phyloP scores from a whole-genome alignment of 495 filamentous ascomycete species.

The Pseudotulostoma volvatum region DNA sequence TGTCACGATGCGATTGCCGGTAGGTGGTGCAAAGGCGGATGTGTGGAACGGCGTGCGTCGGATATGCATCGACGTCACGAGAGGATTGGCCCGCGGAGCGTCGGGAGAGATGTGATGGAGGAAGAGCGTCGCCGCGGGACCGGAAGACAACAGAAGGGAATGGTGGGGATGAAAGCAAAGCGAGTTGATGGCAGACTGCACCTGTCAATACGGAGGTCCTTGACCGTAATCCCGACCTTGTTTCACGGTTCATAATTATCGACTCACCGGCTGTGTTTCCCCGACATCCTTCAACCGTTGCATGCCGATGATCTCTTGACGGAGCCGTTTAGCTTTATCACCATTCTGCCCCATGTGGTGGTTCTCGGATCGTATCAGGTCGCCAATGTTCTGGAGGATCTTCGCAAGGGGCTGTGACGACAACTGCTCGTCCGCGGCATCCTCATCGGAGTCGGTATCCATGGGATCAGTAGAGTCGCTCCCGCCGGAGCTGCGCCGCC shows the following conservation, averaged over 20 bases:
- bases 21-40: slow-evolving; percentile 48
- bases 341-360: slow-evolving; percentile 17
- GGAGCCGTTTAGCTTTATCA: slow-evolving; percentile 44
- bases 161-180: slow-evolving; percentile 78
- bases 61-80: slow-evolving; percentile 78
- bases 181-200: slow-evolving; percentile 61
- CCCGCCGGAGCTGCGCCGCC: slow-evolving; percentile 34
- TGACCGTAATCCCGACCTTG: no score
- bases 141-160: slow-evolving; percentile 78
- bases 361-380: slow-evolving; percentile 32
- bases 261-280: slow-evolving; percentile 38
- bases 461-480: slow-evolving; percentile 27
- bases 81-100: slow-evolving; percentile 62
- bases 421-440: slow-evolving; percentile 44
- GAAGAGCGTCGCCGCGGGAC: slow-evolving; percentile 65
- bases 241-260: no score
- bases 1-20: slow-evolving; percentile 49
- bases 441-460: slow-evolving; percentile 34
- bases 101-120: slow-evolving; percentile 74
- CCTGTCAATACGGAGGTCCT: no score
- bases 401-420: slow-evolving; percentile 61
- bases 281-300: slow-evolving; percentile 51
- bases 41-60: slow-evolving; percentile 63
- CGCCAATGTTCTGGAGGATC: slow-evolving; percentile 53
- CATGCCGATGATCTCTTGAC: slow-evolving; percentile 78